Evolutionary conservation across 805 yeast species (phyloP).

Genomic region (Nakazawaea pomicola): DNA sequence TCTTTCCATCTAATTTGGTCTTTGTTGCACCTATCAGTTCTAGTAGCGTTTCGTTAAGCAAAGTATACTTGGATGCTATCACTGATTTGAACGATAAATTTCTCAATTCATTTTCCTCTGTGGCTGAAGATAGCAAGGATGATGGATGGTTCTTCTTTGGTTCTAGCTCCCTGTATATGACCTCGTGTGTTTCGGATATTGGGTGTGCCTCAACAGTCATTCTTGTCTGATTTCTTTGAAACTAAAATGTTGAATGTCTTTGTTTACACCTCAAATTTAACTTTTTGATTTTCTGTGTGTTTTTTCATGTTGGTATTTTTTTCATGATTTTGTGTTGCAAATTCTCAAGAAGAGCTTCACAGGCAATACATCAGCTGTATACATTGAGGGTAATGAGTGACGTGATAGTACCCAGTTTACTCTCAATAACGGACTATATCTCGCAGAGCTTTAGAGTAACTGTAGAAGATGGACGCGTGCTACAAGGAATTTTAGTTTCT

Average conservation of each 20-base stretch:
- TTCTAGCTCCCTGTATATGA: not conserved
- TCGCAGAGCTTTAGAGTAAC: slow-evolving; percentile 24
- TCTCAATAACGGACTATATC: slow-evolving; percentile 29
- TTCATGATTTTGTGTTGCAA: too few species aligned
- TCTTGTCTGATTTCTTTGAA: too few species aligned
- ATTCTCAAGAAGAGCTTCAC: too few species aligned
- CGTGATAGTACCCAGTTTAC: slow-evolving; percentile 11
- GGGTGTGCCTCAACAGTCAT: slow-evolving; percentile 2
- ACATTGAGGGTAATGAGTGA: slow-evolving; percentile 1
- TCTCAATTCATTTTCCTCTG: slow-evolving; percentile 12
- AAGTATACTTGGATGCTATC: slow-evolving; percentile 27
- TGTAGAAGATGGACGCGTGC: slow-evolving; percentile 26
- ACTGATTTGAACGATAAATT: slow-evolving; percentile 28
- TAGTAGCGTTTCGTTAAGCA: slow-evolving; percentile 26
- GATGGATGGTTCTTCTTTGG: slow-evolving; percentile 12
- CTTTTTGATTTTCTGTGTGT: too few species aligned
- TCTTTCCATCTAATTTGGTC: not conserved
- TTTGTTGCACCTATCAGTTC: slow-evolving; percentile 11
- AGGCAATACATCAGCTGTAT: not conserved
- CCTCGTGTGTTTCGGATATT: not conserved
- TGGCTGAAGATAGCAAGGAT: slow-evolving; percentile 12
- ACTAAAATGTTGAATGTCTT: too few species aligned
- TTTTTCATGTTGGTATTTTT: too few species aligned
- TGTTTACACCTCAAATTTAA: too few species aligned
- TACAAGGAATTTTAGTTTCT: slow-evolving; percentile 36